phyloP scores from a whole-genome alignment of 1,139 yeast species.

The Geotrichum klebahnii region DNA sequence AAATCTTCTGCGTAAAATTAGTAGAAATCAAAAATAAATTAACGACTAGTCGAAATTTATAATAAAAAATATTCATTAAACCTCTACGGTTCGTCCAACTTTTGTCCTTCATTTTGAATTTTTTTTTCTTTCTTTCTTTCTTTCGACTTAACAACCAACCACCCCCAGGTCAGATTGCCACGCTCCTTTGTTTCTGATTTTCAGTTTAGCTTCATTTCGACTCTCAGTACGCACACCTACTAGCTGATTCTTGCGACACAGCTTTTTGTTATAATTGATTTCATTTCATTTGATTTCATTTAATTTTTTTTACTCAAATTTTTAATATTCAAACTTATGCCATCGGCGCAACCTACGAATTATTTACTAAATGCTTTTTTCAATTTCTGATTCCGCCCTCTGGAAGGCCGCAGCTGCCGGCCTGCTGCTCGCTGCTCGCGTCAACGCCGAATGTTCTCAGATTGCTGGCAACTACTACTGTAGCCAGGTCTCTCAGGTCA shows the following conservation, averaged over 20 bases:
- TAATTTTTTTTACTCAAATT: conserved; percentile 1
- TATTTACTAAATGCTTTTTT: background rate
- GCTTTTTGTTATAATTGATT: background rate
- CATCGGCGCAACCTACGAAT: background rate
- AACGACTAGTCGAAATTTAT: background rate
- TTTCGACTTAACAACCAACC: background rate
- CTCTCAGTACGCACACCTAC: no score
- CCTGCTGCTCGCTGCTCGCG: conserved; percentile 12
- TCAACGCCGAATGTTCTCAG: conserved; percentile 27
- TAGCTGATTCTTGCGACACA: no score
- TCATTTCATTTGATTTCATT: background rate
- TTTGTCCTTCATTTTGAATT: conserved; percentile 1
- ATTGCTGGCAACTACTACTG: conserved; percentile 78
- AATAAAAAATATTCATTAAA: background rate
- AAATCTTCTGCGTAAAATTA: no score
- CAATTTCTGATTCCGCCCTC: background rate
- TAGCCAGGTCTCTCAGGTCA: conserved; percentile 59
- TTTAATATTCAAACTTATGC: background rate
- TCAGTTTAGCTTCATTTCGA: no score
- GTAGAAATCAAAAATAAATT: no score
- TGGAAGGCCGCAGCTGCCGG: conserved; percentile 1
- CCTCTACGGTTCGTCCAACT: conserved; percentile 1
- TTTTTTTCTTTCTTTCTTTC: conserved; percentile 2
- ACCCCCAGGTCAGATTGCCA: background rate
- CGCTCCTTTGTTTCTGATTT: background rate